A percentile compares a stretch with the other conserved stretches of the same genome.
These are phyloP conservation scores for Inga laurina DNA, from an alignment of 306 rosid species.

Conservation along the genomic window DNA sequence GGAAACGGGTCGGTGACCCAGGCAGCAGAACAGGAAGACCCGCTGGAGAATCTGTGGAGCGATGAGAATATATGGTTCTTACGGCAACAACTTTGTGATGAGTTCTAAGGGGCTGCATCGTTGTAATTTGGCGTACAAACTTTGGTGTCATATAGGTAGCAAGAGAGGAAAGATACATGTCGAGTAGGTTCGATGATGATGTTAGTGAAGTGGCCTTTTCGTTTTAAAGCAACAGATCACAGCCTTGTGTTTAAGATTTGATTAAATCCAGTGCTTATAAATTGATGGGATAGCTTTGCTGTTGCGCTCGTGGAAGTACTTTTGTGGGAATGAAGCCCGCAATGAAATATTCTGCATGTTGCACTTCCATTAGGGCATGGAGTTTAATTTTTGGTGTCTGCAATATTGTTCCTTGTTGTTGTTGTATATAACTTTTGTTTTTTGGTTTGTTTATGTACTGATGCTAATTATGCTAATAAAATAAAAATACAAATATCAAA, in stretches of 20 bases:
- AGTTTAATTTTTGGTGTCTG: no score
- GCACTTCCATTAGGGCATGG: no score
- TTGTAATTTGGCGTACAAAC: background rate
- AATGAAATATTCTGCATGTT: no score
- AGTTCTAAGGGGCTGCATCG: background rate
- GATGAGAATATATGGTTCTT: constrained; percentile 57
- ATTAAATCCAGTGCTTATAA: no score
- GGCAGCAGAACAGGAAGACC: constrained; percentile 24
- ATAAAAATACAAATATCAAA: no score
- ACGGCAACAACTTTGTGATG: constrained; percentile 44
- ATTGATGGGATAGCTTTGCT: background rate
- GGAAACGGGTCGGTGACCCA: constrained; percentile 21
- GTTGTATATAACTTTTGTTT: no score
- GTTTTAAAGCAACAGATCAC: background rate
- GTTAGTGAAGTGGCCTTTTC: background rate
- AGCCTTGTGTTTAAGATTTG: no score
- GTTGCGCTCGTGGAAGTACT: background rate
- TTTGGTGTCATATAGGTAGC: background rate
- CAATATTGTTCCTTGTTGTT: no score
- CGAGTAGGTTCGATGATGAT: background rate
- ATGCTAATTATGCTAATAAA: no score
- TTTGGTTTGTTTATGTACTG: no score
- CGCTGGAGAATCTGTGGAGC: constrained; percentile 51
- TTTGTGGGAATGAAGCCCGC: background rate
- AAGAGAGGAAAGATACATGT: background rate